Evolutionary conservation across 2,329 filamentous ascomycete genomes (phyloP), one percentile per base, ranked within the genome.

Genomic region (Xylariaceae sp.): DNA sequence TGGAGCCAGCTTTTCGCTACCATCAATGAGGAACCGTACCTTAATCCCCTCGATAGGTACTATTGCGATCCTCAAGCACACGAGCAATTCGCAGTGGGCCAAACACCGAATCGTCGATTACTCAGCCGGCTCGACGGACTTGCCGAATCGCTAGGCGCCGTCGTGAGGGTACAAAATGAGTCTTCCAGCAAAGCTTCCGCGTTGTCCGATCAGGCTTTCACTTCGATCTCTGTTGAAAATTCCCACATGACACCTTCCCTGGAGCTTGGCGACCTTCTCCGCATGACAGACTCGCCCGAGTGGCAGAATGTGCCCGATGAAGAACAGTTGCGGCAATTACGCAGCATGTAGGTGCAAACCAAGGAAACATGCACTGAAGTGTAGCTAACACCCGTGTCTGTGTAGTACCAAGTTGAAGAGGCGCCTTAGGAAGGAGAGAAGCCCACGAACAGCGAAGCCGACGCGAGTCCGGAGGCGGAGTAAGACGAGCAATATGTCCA

Each of bases 1-100:
- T 15, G 6, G 8, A 13, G 32, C 15, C 29, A 12, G 12, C 18
- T 36, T 10, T 15, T 18, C 18, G 9, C 9, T 26, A 12, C 10
- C 1, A 21, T 22, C 10, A 40, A 41, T 2, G 22, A 37, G 16
- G 49, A 26, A 30, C 37, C 29, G 16, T 22, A 26, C 2, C n/a
- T 53, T 21, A 58, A 43, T 3, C 62, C 64, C 3, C 45, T 66
- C 4, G 54, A 55, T 16, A 58, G 61, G 51, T 66, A 63, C 39
- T 51, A 49, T 8, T 53, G 7, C 4, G 53, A 65, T 45, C 13
- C 40, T 5, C 54, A 65, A 48, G 18, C 52, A 13, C 50, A 66
- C 21, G 64, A 66, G 44, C 55, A 59, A 41, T 51, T 61, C 5
- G 57, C 56, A n/a, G 15, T 64, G 3, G 61, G 61, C 39, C 43